phyloP scores from a whole-genome alignment of 2,329 filamentous ascomycete species.

The Colletotrichum brevisporum region DNA sequence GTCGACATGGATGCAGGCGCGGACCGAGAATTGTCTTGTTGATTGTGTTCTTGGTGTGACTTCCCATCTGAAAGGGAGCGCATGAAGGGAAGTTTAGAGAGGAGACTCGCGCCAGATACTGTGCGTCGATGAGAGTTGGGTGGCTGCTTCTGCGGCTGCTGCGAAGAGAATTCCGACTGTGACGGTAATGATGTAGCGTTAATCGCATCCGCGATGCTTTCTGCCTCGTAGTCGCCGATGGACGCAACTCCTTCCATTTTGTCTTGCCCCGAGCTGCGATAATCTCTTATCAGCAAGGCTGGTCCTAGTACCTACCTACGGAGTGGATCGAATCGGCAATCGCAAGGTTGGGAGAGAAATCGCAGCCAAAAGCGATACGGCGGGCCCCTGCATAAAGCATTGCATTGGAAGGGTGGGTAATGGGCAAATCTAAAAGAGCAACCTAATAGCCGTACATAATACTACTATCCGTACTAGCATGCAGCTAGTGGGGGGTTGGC shows the following conservation, averaged over 20 bases:
- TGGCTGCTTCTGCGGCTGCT: neutral
- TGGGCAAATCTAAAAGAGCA: no score
- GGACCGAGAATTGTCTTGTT: constrained; percentile 49
- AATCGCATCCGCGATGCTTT: constrained; percentile 4
- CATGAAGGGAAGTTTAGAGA: constrained; percentile 80
- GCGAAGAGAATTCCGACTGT: neutral
- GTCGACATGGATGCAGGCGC: constrained; percentile 48
- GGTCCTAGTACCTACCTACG: neutral
- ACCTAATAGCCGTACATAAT: no score
- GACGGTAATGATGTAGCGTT: constrained; percentile 4
- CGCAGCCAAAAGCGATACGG: no score
- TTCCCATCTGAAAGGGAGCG: constrained; percentile 57
- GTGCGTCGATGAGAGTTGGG: constrained; percentile 55
- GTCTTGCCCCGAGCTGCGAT: constrained; percentile 23
- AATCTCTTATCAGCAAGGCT: constrained; percentile 28
- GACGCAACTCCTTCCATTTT: constrained; percentile 23
- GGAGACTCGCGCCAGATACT: constrained; percentile 72
- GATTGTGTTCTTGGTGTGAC: constrained; percentile 49
- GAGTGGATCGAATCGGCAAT: constrained; percentile 21
- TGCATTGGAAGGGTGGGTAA: no score
- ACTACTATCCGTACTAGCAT: no score
- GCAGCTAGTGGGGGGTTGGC: no score
- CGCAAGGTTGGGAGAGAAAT: neutral
- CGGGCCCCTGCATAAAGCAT: neutral
- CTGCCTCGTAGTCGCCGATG: constrained; percentile 5